phyloP scores from a whole-genome alignment of 139 green algal genomes.

The Micractinium conductrix region DNA sequence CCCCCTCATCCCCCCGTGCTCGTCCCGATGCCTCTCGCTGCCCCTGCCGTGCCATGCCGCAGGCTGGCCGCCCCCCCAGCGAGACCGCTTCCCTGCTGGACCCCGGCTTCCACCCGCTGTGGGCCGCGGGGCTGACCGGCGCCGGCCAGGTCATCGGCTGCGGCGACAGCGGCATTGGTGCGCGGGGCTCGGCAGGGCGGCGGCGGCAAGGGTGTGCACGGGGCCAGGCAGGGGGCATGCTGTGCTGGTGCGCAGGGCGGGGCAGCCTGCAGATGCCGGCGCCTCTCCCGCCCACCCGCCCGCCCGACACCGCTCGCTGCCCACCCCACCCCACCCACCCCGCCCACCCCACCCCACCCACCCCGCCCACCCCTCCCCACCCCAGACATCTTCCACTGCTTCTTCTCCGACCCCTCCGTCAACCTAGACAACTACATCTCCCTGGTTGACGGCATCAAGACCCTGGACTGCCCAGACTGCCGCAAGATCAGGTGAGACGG shows the following conservation, averaged over 20 bases:
- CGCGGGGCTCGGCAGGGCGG: not conserved
- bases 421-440: not conserved
- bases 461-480: constrained; percentile 68
- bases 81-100: constrained; percentile 11
- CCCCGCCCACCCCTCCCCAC: not conserved
- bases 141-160: constrained; percentile 82
- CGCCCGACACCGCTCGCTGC: too few relatives aligned
- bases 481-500: constrained; percentile 75
- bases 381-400: constrained; percentile 70
- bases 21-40: too few relatives aligned
- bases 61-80: not conserved
- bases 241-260: too few relatives aligned
- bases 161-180: constrained; percentile 90
- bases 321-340: too few relatives aligned
- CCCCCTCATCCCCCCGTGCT: too few relatives aligned
- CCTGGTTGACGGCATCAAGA: constrained; percentile 5
- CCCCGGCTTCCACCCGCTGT: constrained; percentile 69
- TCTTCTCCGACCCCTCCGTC: constrained; percentile 74
- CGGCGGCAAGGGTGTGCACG: too few relatives aligned
- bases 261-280: too few relatives aligned
- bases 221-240: too few relatives aligned
- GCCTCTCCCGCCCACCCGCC: too few relatives aligned
- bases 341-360: not conserved
- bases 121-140: constrained; percentile 74
- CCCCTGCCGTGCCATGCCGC: not conserved